Conservation (phyloP, 352 stramenopile genomes). For the Pelagophyceae sp. region DNA sequence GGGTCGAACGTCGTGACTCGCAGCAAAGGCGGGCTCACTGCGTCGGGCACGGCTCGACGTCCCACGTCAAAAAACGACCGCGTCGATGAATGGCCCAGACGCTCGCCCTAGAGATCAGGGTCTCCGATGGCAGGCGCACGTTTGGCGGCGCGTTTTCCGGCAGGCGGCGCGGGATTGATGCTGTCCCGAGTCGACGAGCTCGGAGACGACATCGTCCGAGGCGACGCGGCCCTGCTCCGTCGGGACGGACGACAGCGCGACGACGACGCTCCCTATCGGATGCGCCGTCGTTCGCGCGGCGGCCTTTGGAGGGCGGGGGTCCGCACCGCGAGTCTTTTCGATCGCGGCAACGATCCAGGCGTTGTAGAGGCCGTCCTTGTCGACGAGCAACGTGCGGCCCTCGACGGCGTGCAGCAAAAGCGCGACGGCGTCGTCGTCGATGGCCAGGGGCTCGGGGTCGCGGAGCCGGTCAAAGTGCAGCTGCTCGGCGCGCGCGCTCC, state of each 20-base stretch:
- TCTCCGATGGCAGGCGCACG: too few species aligned
- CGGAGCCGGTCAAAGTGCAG: neutral
- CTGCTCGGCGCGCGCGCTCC: too few species aligned
- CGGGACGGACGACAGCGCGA: neutral
- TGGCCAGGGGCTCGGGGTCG: neutral
- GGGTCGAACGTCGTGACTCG: too few species aligned
- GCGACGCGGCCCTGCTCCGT: neutral
- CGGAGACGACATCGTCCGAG: neutral
- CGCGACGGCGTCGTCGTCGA: neutral
- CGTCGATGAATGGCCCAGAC: neutral
- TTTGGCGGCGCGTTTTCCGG: too few species aligned
- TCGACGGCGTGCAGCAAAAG: neutral
- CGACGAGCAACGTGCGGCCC: neutral
- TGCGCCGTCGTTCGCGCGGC: too few species aligned
- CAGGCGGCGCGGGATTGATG: too few species aligned
- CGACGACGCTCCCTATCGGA: neutral
- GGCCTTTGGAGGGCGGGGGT: too few species aligned
- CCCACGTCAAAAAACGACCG: neutral
- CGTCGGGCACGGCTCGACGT: neutral
- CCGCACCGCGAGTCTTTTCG: neutral
- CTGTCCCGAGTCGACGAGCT: constrained; percentile 3
- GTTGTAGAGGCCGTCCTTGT: constrained; percentile 3
- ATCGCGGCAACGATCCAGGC: neutral
- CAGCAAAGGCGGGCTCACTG: neutral
- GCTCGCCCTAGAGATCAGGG: too few species aligned